phyloP scores from a whole-genome alignment of 257 asterid species.

The Solanum lycopersicoides region DNA sequence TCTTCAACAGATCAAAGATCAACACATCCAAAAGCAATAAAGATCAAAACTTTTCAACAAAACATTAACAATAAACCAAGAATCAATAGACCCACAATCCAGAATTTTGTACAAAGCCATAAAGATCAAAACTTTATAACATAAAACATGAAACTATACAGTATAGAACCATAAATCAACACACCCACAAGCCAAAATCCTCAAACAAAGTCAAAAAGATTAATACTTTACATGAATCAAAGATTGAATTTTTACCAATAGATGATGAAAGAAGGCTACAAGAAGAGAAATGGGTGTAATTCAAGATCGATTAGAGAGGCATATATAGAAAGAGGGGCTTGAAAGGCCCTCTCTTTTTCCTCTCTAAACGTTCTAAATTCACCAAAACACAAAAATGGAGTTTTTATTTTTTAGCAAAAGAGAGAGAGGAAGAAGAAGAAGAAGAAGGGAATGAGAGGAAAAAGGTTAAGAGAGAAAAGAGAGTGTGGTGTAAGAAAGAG shows the following conservation, averaged over 20 bases:
- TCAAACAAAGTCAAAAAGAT: slow-evolving; percentile 14
- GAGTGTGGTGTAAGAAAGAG: slow-evolving; percentile 2
- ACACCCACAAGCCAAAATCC: not conserved
- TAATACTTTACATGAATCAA: slow-evolving; percentile 6
- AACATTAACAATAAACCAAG: not conserved
- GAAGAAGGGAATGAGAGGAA: not conserved
- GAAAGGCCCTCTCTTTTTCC: slow-evolving; percentile 47
- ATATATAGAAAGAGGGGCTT: slow-evolving; percentile 60
- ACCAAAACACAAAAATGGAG: slow-evolving; percentile 10
- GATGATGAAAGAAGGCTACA: slow-evolving; percentile 31
- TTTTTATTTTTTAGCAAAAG: not conserved
- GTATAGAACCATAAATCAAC: not conserved
- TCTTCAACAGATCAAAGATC: slow-evolving; percentile 57
- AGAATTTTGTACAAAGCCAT: slow-evolving; percentile 12
- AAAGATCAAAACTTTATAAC: not conserved
- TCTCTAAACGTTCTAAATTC: slow-evolving; percentile 36
- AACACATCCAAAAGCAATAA: slow-evolving; percentile 33
- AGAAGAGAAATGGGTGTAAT: slow-evolving; percentile 31
- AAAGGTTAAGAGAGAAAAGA: not conserved
- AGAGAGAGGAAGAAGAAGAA: not conserved
- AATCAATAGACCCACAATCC: not conserved
- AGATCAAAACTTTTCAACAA: not conserved
- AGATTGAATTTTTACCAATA: slow-evolving; percentile 22
- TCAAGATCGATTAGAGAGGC: slow-evolving; percentile 79
- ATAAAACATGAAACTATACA: not conserved